phyloP scores from a whole-genome alignment of 1,284 basidiomycete species.

The Agaricales sp. region DNA sequence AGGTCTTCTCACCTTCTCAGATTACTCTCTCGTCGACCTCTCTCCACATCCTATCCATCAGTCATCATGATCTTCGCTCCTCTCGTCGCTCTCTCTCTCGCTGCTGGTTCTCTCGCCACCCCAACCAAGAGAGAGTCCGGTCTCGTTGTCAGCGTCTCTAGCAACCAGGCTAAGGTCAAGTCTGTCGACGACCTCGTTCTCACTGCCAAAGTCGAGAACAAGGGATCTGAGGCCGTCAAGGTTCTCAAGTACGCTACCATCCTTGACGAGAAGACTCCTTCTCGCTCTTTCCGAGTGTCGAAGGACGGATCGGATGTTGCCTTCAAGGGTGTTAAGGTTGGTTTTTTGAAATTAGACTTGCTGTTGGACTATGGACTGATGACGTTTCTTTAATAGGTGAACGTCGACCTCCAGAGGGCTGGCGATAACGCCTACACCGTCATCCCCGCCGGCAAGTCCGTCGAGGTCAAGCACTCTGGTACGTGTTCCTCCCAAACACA shows the following conservation, averaged over 20 bases:
- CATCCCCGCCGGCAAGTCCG: conserved; percentile 16
- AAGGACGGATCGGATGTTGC: conserved; percentile 14
- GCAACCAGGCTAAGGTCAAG: conserved; percentile 9
- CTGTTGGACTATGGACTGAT: background rate
- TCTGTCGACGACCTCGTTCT: conserved; percentile 17
- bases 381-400: conserved; percentile 3
- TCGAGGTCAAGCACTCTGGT: conserved; percentile 14
- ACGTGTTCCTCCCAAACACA: background rate
- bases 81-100: background rate
- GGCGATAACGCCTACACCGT: conserved; percentile 13
- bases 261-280: conserved; percentile 15
- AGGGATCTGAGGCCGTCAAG: conserved; percentile 16
- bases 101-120: background rate
- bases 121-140: conserved; percentile 5
- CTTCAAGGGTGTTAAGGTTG: conserved; percentile 17
- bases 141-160: conserved; percentile 9
- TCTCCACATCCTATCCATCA: too few relatives aligned
- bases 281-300: conserved; percentile 16
- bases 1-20: background rate
- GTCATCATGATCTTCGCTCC: background rate
- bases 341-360: background rate
- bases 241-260: conserved; percentile 18
- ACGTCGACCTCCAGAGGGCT: conserved; percentile 12
- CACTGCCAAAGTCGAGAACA: conserved; percentile 15
- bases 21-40: background rate